Percentiles rank a stretch among this genome's conserved stretches.
Conservation (phyloP, 768 basidiomycete species). For the Termitomyces sp. region DNA sequence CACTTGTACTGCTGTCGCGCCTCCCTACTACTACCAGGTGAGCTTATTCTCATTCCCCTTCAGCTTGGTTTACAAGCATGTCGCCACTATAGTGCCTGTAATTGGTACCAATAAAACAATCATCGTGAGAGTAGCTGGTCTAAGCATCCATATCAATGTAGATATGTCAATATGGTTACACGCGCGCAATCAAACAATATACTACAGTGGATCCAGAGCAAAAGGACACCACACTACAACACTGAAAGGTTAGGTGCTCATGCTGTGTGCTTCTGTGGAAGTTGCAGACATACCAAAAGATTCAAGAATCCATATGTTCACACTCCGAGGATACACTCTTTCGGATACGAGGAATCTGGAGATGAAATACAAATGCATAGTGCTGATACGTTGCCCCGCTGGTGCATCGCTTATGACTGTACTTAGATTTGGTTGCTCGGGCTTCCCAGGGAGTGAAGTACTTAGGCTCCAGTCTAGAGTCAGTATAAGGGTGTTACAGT, state of each 20-base stretch:
- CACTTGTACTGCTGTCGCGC: slow-evolving; percentile 40
- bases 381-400: too few relatives aligned
- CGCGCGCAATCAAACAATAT: not conserved
- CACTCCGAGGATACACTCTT: not conserved
- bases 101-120: not conserved
- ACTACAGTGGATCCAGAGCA: not conserved
- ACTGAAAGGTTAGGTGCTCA: not conserved
- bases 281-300: not conserved
- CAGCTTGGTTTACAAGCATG: not conserved
- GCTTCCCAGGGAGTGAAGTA: too few relatives aligned
- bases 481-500: too few relatives aligned
- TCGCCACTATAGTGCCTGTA: slow-evolving; percentile 16
- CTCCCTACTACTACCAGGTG: slow-evolving; percentile 52
- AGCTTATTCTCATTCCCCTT: slow-evolving; percentile 3
- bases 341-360: not conserved
- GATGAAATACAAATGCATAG: not conserved
- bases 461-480: too few relatives aligned
- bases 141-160: not conserved
- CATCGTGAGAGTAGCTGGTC: not conserved
- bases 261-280: not conserved
- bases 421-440: too few relatives aligned
- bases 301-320: not conserved
- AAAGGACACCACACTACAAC: not conserved
- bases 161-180: not conserved
- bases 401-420: too few relatives aligned